Evolutionary conservation across 2,329 filamentous ascomycete genomes (phyloP).

Genomic region (Juglanconis juglandina): DNA sequence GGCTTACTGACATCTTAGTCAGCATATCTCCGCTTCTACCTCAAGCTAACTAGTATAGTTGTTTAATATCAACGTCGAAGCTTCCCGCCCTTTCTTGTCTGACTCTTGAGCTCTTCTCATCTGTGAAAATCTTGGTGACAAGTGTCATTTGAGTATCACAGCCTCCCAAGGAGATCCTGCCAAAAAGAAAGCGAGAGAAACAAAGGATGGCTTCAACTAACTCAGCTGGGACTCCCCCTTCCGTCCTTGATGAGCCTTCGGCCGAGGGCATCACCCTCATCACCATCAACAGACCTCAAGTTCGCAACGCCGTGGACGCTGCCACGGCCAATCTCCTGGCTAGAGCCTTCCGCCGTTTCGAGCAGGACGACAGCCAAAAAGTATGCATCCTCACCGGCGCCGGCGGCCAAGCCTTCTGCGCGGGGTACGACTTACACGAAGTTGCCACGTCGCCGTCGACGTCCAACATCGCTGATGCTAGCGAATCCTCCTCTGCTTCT

Average conservation of each 20-base stretch:
- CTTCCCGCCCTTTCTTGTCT: no score
- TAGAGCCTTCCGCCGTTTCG: conserved; percentile 45
- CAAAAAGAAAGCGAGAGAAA: no score
- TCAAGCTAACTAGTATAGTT: no score
- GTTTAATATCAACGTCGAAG: no score
- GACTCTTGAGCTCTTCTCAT: no score
- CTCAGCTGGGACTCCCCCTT: not conserved
- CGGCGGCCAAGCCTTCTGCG: conserved; percentile 45
- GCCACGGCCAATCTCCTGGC: conserved; percentile 46
- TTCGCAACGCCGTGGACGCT: conserved; percentile 50
- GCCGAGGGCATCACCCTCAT: conserved; percentile 50
- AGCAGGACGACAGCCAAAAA: conserved; percentile 47
- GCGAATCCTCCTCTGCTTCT: not conserved
- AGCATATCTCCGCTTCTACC: no score
- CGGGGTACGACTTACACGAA: conserved; percentile 49
- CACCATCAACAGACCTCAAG: conserved; percentile 47
- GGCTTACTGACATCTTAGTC: no score
- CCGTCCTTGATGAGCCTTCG: conserved; percentile 10
- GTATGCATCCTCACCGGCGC: conserved; percentile 48
- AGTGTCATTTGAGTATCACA: no score
- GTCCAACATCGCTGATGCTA: not conserved
- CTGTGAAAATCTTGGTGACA: no score
- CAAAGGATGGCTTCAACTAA: no score
- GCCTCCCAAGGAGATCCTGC: no score
- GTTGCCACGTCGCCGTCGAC: conserved; percentile 25